Evolutionary conservation across 2,329 filamentous ascomycete genomes (phyloP).

Genomic region (Acarospora socialis): DNA sequence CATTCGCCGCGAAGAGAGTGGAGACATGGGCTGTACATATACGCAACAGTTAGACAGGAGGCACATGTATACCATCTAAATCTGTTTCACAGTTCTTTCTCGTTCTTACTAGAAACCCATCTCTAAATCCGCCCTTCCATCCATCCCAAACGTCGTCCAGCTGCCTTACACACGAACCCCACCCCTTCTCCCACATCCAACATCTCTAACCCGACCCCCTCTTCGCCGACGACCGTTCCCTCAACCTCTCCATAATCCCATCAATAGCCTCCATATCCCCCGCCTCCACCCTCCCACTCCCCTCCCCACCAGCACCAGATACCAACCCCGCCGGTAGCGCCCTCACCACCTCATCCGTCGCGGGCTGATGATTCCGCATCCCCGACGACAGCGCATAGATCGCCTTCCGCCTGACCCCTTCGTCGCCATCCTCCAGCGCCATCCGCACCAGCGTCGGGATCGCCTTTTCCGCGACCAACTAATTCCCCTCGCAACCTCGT

Average conservation of each 20-base stretch:
- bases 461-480: constrained; percentile 47
- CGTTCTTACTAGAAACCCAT: no score
- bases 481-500: constrained; percentile 9
- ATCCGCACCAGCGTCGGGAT: constrained; percentile 56
- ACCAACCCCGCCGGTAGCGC: constrained; percentile 49
- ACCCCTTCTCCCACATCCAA: no score
- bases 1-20: no score
- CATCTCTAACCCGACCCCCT: no score
- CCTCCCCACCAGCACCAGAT: constrained; percentile 40
- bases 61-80: no score
- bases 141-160: no score
- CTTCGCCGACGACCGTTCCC: constrained; percentile 25
- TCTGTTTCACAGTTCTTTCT: no score
- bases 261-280: constrained; percentile 84
- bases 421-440: constrained; percentile 43
- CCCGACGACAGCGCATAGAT: constrained; percentile 77
- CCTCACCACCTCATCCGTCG: constrained; percentile 50
- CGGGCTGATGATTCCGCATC: constrained; percentile 79
- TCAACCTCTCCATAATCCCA: constrained; percentile 53
- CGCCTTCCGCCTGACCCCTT: constrained; percentile 67
- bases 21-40: no score
- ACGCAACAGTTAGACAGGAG: no score
- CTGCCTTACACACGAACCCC: no score
- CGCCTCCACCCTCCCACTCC: constrained; percentile 42
- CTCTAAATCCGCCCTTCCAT: no score